Percentiles rank a stretch among this genome's conserved stretches.
Evolutionary conservation across 768 basidiomycete genomes (phyloP).

Genomic region (Hericium rajendrae): DNA sequence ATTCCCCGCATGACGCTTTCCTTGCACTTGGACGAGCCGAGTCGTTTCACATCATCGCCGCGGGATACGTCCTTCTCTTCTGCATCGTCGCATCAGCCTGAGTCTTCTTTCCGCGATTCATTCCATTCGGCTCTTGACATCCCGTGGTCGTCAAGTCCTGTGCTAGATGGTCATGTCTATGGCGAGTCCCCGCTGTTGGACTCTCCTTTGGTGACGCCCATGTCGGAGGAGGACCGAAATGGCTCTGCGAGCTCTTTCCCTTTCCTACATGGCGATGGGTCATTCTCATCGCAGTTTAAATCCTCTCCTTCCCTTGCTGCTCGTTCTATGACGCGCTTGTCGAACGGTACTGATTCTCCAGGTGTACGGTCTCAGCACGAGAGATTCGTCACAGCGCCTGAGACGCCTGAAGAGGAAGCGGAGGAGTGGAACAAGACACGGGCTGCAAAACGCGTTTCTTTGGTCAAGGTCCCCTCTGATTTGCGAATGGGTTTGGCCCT

Average conservation of each 20-base stretch:
- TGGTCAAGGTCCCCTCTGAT: constrained; percentile 62
- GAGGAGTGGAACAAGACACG: constrained; percentile 85
- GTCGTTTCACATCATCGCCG: constrained; percentile 8
- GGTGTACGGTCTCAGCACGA: constrained; percentile 26
- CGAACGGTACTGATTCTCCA: background rate
- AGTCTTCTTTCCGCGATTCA: constrained; percentile 42
- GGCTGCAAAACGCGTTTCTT: constrained; percentile 76
- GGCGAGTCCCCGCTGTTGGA: background rate
- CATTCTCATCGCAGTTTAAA: background rate
- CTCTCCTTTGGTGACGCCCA: background rate
- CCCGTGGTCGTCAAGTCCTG: constrained; percentile 17
- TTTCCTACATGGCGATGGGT: background rate
- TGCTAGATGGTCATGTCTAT: constrained; percentile 3
- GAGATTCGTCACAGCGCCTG: constrained; percentile 35
- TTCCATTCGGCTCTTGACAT: constrained; percentile 64
- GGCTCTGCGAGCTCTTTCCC: background rate
- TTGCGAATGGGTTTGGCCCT: constrained; percentile 25
- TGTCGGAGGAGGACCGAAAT: background rate
- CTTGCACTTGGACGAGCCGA: constrained; percentile 12
- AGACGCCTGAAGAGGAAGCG: constrained; percentile 57
- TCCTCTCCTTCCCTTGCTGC: background rate
- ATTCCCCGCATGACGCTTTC: constrained; percentile 4
- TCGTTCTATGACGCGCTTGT: background rate
- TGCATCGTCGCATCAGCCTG: constrained; percentile 19
- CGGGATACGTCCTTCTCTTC: constrained; percentile 5